Conservation (phyloP, 495 filamentous ascomycete species). For the Tuber borchii region DNA sequence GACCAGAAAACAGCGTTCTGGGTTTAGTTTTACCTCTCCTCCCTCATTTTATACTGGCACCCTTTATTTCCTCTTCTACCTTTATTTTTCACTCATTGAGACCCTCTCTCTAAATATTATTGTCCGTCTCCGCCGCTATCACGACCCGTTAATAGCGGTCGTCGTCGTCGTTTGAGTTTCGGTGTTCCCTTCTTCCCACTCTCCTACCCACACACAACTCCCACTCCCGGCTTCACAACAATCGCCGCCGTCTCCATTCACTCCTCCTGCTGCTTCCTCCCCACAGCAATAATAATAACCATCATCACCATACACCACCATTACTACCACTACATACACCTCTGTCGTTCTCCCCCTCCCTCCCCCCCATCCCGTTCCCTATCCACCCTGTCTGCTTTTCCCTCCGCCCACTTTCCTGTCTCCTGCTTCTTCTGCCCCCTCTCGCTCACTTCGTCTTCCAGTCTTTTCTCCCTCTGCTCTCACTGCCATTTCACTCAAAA, state of each 20-base stretch:
- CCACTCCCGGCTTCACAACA: slow-evolving; percentile 5
- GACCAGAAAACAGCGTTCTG: neutral
- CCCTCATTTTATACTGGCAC: neutral
- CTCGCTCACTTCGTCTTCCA: neutral
- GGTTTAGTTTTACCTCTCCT: neutral
- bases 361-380: slow-evolving; percentile 24
- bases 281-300: slow-evolving; percentile 7
- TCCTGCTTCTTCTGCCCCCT: slow-evolving; percentile 9
- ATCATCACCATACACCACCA: neutral
- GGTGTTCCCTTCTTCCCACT: slow-evolving; percentile 4
- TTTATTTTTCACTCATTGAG: neutral
- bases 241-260: slow-evolving; percentile 3
- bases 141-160: neutral
- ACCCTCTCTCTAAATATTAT: neutral
- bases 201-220: neutral
- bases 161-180: slow-evolving; percentile 5
- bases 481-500: neutral
- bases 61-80: neutral
- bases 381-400: slow-evolving; percentile 24
- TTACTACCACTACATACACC: neutral
- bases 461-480: slow-evolving; percentile 5
- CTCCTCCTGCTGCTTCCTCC: slow-evolving; percentile 17
- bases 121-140: neutral
- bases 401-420: slow-evolving; percentile 8
- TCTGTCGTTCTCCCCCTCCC: slow-evolving; percentile 10